Percentiles rank a stretch among this genome's conserved stretches.
Evolutionary conservation across 1,284 basidiomycete genomes (phyloP).

Genomic region (Ceratobasidium sp.): DNA sequence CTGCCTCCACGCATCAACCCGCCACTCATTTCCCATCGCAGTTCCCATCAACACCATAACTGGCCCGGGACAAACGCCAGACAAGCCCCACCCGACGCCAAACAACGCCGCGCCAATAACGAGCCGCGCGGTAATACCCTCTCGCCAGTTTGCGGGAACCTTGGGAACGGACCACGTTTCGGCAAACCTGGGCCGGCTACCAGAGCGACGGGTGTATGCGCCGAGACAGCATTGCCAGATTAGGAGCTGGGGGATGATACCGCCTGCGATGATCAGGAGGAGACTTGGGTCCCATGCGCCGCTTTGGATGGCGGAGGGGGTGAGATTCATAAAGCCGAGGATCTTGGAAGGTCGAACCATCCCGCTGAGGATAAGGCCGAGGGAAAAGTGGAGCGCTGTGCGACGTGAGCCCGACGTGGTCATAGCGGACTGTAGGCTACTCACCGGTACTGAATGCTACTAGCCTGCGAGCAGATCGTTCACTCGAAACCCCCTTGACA

Average conservation of each 20-base stretch:
- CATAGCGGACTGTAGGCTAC: not conserved
- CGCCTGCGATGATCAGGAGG: conserved; percentile 12
- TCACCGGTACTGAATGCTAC: conserved; percentile 35
- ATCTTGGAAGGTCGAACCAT: conserved; percentile 41
- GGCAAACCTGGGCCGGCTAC: conserved; percentile 14
- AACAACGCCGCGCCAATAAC: conserved; percentile 15
- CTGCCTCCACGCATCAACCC: not conserved
- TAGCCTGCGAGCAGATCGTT: conserved; percentile 1
- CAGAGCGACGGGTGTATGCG: conserved; percentile 4
- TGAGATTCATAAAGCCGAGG: conserved; percentile 21
- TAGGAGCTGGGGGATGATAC: conserved; percentile 29
- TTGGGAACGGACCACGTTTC: conserved; percentile 19
- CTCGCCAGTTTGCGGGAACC: not conserved
- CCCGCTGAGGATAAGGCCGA: conserved; percentile 21
- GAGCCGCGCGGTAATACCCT: conserved; percentile 11
- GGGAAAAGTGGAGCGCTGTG: conserved; percentile 39
- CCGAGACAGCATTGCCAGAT: conserved; percentile 23
- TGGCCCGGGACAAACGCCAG: conserved; percentile 33
- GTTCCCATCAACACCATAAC: not conserved
- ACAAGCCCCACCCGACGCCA: conserved; percentile 35
- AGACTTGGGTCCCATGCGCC: conserved; percentile 31
- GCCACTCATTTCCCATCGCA: not conserved
- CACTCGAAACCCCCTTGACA: conserved; percentile 11
- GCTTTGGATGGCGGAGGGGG: conserved; percentile 13
- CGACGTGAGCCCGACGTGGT: not conserved